Evolutionary conservation across 2,329 filamentous ascomycete genomes (phyloP).

Genomic region (Phaeosphaeria sp.): DNA sequence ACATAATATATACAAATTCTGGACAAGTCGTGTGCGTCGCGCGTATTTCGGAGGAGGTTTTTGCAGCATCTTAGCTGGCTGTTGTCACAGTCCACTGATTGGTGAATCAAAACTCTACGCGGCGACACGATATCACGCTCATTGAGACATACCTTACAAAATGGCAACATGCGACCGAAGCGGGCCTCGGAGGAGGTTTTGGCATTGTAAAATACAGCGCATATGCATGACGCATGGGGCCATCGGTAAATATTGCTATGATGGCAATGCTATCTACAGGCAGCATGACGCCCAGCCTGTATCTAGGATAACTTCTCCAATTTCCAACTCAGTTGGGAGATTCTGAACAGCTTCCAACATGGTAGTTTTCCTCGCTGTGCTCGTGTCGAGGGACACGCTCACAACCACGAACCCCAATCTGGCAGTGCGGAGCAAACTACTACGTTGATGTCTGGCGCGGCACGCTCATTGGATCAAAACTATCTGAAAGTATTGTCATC

Average conservation of each 20-base stretch:
- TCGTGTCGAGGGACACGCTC: not conserved
- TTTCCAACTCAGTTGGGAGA: not conserved
- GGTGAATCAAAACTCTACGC: not conserved
- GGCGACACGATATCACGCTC: not conserved
- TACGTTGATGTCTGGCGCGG: not conserved
- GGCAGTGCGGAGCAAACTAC: not conserved
- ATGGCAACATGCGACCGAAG: not conserved
- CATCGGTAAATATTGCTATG: not conserved
- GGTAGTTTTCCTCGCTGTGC: not conserved
- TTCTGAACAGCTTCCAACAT: not conserved
- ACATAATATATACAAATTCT: conserved; percentile 3
- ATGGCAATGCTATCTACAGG: not conserved
- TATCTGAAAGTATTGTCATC: not conserved
- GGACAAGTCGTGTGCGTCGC: not conserved
- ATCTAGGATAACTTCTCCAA: not conserved
- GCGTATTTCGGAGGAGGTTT: conserved; percentile 11
- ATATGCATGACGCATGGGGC: not conserved
- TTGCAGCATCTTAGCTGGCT: conserved; percentile 6
- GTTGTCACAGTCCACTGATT: not conserved
- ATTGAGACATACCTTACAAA: not conserved
- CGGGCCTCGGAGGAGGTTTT: conserved; percentile 16
- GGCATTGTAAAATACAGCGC: not conserved
- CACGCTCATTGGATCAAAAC: not conserved
- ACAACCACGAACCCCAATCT: not conserved
- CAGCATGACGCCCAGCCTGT: not conserved